Evolutionary conservation across 2,329 filamentous ascomycete genomes (phyloP).

Genomic region (Geosmithia morbida): DNA sequence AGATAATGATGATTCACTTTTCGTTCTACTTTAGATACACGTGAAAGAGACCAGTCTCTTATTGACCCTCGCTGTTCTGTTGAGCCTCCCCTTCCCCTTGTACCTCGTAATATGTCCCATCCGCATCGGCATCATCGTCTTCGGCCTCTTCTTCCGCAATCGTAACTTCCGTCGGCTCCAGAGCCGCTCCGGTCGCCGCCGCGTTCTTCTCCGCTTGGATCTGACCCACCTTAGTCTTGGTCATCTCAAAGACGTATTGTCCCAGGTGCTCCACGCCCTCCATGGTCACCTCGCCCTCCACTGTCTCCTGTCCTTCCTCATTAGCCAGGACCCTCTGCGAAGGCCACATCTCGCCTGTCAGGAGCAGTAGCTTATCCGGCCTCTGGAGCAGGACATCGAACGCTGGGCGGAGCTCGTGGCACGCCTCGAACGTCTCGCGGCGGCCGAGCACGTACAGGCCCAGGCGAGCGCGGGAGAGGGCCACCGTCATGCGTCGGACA

Average conservation of each 20-base stretch:
- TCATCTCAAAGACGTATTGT: slow-evolving; percentile 96
- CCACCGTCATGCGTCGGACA: slow-evolving; percentile 84
- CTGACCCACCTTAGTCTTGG: slow-evolving; percentile 43
- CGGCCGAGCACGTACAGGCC: slow-evolving; percentile 88
- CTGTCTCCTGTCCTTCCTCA: slow-evolving; percentile 17
- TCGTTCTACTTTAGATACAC: not conserved
- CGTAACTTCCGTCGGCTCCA: slow-evolving; percentile 6
- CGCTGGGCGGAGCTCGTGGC: slow-evolving; percentile 74
- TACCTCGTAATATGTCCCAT: not conserved
- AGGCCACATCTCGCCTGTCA: slow-evolving; percentile 78
- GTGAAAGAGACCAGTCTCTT: not conserved
- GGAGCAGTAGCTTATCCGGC: slow-evolving; percentile 68
- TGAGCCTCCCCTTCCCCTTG: not conserved
- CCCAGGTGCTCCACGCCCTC: slow-evolving; percentile 87
- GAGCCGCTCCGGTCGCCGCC: slow-evolving; percentile 1
- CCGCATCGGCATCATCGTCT: not conserved
- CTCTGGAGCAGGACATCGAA: slow-evolving; percentile 66
- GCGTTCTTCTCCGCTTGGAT: slow-evolving; percentile 22
- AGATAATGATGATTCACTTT: not conserved
- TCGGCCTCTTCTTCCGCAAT: slow-evolving; percentile 10
- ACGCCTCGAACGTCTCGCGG: slow-evolving; percentile 74
- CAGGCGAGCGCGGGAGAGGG: slow-evolving; percentile 78
- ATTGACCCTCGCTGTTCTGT: not conserved
- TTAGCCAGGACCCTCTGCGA: slow-evolving; percentile 36
- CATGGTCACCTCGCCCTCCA: slow-evolving; percentile 56